Conservation (phyloP, 2,329 filamentous ascomycete genomes). For the Phialocephala subalpina region DNA sequence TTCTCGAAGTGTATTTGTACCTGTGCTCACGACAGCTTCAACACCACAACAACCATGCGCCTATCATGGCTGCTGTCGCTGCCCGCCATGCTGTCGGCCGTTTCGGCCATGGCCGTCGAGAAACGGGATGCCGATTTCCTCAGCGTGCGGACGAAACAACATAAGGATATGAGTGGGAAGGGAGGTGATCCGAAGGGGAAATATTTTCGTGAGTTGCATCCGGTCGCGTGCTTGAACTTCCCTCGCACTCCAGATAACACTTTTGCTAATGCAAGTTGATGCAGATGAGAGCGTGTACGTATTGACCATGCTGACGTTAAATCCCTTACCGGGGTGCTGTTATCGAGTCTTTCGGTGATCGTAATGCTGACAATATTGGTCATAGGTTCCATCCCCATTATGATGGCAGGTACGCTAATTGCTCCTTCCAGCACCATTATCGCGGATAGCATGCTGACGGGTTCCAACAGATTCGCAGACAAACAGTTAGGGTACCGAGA, state of each 20-base stretch:
- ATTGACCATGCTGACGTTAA: background rate
- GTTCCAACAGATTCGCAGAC: slow-evolving; percentile 46
- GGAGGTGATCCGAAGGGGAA: slow-evolving; percentile 43
- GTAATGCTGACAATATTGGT: slow-evolving; percentile 14
- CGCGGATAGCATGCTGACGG: slow-evolving; percentile 14
- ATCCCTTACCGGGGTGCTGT: background rate
- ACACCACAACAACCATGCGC: slow-evolving; percentile 36
- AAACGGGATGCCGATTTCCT: slow-evolving; percentile 43
- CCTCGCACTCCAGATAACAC: background rate
- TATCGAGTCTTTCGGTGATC: background rate
- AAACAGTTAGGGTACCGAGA: slow-evolving; percentile 51
- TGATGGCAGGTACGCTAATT: slow-evolving; percentile 44
- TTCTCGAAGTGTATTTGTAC: background rate
- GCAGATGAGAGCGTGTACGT: slow-evolving; percentile 44
- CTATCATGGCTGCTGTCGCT: slow-evolving; percentile 38
- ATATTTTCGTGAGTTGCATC: slow-evolving; percentile 48
- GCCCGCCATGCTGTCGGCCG: slow-evolving; percentile 32
- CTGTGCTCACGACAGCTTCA: slow-evolving; percentile 5
- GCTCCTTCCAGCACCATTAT: background rate
- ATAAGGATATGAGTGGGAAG: slow-evolving; percentile 44
- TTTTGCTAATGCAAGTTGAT: slow-evolving; percentile 26
- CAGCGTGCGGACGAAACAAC: slow-evolving; percentile 39
- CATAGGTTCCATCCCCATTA: slow-evolving; percentile 49
- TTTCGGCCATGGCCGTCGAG: slow-evolving; percentile 39
- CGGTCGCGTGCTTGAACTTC: slow-evolving; percentile 23